Evolutionary conservation across 2,329 filamentous ascomycete species (phyloP).

Genomic region (Fusarium austroafricanum): DNA sequence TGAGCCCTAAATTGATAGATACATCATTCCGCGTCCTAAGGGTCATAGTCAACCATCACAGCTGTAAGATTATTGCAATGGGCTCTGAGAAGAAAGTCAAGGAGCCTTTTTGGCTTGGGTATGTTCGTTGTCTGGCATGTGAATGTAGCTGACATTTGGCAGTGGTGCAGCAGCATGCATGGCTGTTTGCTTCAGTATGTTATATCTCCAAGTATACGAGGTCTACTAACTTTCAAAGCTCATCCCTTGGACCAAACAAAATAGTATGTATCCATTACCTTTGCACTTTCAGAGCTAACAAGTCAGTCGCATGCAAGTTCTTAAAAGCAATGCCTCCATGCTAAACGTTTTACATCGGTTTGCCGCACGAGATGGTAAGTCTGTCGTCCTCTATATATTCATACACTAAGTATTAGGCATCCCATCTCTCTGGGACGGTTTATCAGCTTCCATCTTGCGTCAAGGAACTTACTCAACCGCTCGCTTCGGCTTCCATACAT

Average conservation of each 20-base stretch:
- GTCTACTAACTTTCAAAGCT: constrained; percentile 45
- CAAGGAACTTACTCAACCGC: constrained; percentile 60
- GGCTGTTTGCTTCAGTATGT: constrained; percentile 59
- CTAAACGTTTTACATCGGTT: constrained; percentile 53
- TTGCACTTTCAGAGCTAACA: neutral
- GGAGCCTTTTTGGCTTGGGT: constrained; percentile 60
- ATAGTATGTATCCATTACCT: constrained; percentile 50
- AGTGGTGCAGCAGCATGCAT: constrained; percentile 59
- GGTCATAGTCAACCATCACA: too few relatives aligned
- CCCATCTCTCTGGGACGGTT: constrained; percentile 56
- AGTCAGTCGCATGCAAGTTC: constrained; percentile 57
- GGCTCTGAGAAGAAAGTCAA: constrained; percentile 42
- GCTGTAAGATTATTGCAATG: constrained; percentile 22
- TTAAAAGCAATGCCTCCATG: constrained; percentile 55
- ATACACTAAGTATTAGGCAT: constrained; percentile 48
- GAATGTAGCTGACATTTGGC: constrained; percentile 2
- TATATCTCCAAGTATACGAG: neutral
- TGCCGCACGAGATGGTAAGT: constrained; percentile 54
- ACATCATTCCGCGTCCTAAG: too few relatives aligned
- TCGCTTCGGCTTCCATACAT: constrained; percentile 56
- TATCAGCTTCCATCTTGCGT: constrained; percentile 58
- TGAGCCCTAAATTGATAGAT: too few relatives aligned
- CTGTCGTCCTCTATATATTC: accelerated
- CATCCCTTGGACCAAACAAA: constrained; percentile 60
- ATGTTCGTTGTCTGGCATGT: constrained; percentile 5